phyloP scores from a whole-genome alignment of 2,329 filamentous ascomycete genomes.

The Stagonosporopsis chrysanthemi region DNA sequence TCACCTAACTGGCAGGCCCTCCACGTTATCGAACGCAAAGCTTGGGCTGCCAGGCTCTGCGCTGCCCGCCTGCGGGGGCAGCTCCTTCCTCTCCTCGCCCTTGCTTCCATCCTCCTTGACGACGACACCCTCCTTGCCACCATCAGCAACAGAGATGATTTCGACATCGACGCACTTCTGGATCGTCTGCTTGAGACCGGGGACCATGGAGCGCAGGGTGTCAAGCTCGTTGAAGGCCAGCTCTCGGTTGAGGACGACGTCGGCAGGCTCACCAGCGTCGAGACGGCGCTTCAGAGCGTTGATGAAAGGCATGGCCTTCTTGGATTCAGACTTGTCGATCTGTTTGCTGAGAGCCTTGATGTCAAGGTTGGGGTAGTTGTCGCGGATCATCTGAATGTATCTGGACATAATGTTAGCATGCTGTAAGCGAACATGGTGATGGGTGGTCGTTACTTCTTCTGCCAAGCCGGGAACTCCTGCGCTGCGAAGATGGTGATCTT shows the following conservation, averaged over 20 bases:
- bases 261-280: slow-evolving; percentile 69
- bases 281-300: slow-evolving; percentile 86
- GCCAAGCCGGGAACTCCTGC: slow-evolving; percentile 84
- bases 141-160: slow-evolving; percentile 74
- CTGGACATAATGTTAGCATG: slow-evolving; percentile 17
- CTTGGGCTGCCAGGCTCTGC: slow-evolving; percentile 84
- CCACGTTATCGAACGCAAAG: slow-evolving; percentile 85
- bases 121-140: slow-evolving; percentile 68
- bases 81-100: slow-evolving; percentile 65
- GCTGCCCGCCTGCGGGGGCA: slow-evolving; percentile 70
- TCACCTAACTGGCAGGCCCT: slow-evolving; percentile 36
- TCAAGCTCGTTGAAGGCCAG: slow-evolving; percentile 85
- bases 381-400: slow-evolving; percentile 45
- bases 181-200: slow-evolving; percentile 77
- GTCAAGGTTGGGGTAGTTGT: slow-evolving; percentile 62
- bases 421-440: neutral
- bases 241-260: slow-evolving; percentile 80
- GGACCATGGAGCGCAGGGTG: slow-evolving; percentile 78
- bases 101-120: slow-evolving; percentile 61
- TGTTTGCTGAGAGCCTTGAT: slow-evolving; percentile 82
- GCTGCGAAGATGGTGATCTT: slow-evolving; percentile 87
- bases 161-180: slow-evolving; percentile 73
- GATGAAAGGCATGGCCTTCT: slow-evolving; percentile 98
- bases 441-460: slow-evolving; percentile 79
- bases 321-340: slow-evolving; percentile 88